Percentiles rank a stretch among this genome's conserved stretches.
These are phyloP conservation scores for Hortaea sp. DNA, from an alignment of 2,329 filamentous ascomycete genomes.

Conservation along the genomic window DNA sequence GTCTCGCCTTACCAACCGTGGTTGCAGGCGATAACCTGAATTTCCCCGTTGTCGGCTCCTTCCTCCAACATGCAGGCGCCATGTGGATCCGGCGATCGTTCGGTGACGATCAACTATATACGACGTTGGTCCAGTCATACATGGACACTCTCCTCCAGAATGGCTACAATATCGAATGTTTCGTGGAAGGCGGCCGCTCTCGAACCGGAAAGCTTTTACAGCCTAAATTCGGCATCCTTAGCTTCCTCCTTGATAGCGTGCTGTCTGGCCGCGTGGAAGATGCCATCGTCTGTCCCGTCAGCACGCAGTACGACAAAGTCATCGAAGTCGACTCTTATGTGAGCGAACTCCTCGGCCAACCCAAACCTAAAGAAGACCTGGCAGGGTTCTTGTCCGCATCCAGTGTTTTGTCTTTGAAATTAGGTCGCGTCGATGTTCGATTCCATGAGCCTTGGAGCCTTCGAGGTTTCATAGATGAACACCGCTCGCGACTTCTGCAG, in stretches of 20 bases:
- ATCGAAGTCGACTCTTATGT: constrained; percentile 97
- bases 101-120: constrained; percentile 82
- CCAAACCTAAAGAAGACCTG: constrained; percentile 91
- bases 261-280: constrained; percentile 81
- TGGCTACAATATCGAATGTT: constrained; percentile 93
- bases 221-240: constrained; percentile 91
- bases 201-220: constrained; percentile 86
- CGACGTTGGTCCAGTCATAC: constrained; percentile 88
- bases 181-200: constrained; percentile 89
- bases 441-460: constrained; percentile 97
- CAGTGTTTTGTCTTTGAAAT: constrained; percentile 75
- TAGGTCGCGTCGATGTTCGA: constrained; percentile 86
- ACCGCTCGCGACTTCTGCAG: constrained; percentile 45
- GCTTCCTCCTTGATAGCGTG: constrained; percentile 82
- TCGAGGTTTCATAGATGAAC: constrained; percentile 67
- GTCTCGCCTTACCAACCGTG: constrained; percentile 78
- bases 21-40: constrained; percentile 96
- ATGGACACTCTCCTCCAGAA: constrained; percentile 85
- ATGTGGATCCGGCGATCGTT: constrained; percentile 95
- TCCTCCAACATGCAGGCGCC: constrained; percentile 87
- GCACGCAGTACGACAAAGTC: constrained; percentile 97
- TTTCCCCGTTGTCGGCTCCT: constrained; percentile 78
- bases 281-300: constrained; percentile 87
- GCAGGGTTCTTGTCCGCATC: constrained; percentile 81
- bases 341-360: constrained; percentile 81